A percentile compares a stretch with the other conserved stretches of the same genome.
Conservation (phyloP, 805 yeast genomes). For the Ogataea methanolica region DNA sequence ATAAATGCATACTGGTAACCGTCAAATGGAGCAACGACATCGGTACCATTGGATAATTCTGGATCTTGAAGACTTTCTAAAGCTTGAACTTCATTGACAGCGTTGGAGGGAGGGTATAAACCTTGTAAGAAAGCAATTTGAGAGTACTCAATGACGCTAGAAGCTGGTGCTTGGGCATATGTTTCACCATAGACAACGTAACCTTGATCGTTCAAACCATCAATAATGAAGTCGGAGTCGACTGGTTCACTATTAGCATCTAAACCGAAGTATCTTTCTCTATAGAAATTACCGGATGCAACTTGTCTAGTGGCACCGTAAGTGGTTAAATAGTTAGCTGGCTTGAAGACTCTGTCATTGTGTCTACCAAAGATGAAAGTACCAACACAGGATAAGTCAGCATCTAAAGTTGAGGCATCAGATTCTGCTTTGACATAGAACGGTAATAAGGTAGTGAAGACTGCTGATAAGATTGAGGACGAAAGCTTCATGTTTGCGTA, state of each 20-base stretch:
- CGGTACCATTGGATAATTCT: slow-evolving; percentile 36
- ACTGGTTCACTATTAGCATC: slow-evolving; percentile 20
- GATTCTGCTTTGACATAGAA: slow-evolving; percentile 8
- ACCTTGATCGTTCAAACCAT: slow-evolving; percentile 31
- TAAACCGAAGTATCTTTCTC: slow-evolving; percentile 39
- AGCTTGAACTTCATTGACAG: slow-evolving; percentile 20
- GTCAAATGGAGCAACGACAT: slow-evolving; percentile 33
- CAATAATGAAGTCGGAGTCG: slow-evolving; percentile 27
- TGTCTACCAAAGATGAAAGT: slow-evolving; percentile 45
- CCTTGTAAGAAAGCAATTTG: slow-evolving; percentile 44
- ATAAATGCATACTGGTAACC: slow-evolving; percentile 45
- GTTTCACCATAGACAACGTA: slow-evolving; percentile 33
- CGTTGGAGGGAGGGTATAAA: slow-evolving; percentile 38
- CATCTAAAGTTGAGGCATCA: slow-evolving; percentile 19
- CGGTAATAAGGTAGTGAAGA: slow-evolving; percentile 3
- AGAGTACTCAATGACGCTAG: slow-evolving; percentile 36
- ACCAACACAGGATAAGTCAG: slow-evolving; percentile 32
- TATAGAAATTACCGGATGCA: slow-evolving; percentile 36
- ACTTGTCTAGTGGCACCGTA: slow-evolving; percentile 36
- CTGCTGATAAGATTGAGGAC: neutral
- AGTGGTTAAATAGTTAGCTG: slow-evolving; percentile 39
- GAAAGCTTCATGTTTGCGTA: neutral
- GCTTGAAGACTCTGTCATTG: slow-evolving; percentile 45
- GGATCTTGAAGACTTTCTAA: slow-evolving; percentile 28
- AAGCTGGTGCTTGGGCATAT: slow-evolving; percentile 33